Conservation (phyloP, 306 rosid species). For the Bauhinia variegata region DNA sequence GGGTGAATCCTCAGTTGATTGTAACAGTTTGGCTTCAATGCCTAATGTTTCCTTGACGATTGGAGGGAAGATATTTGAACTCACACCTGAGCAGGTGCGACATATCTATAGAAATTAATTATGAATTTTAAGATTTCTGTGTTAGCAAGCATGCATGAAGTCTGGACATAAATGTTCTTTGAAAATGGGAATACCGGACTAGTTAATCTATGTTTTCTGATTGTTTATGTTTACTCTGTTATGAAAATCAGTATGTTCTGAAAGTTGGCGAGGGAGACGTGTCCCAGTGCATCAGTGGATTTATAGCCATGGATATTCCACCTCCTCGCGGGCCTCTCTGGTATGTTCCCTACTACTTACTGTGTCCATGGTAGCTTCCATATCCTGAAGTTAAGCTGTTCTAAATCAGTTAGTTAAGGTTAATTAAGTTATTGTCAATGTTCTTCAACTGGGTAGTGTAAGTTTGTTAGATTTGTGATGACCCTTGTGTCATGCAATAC, state of each 20-base stretch:
- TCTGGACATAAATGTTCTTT: not conserved
- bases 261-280: constrained; percentile 61
- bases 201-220: not conserved
- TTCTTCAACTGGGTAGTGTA: not conserved
- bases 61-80: constrained; percentile 64
- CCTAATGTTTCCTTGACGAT: constrained; percentile 60
- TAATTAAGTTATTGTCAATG: not conserved
- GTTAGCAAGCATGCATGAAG: not conserved
- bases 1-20: constrained; percentile 74
- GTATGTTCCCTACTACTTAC: constrained; percentile 31
- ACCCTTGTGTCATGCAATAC: constrained; percentile 6
- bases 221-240: not conserved
- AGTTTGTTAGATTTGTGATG: not conserved
- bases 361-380: not conserved
- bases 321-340: constrained; percentile 80
- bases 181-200: not conserved
- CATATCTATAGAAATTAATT: not conserved
- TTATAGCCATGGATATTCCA: constrained; percentile 62
- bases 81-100: constrained; percentile 60
- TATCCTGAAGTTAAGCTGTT: not conserved
- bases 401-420: not conserved
- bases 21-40: constrained; percentile 59
- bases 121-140: not conserved
- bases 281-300: constrained; percentile 71
- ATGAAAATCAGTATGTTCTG: constrained; percentile 54